phyloP scores from a whole-genome alignment of 2,329 filamentous ascomycete species.

The Plenodomus lindquistii region DNA sequence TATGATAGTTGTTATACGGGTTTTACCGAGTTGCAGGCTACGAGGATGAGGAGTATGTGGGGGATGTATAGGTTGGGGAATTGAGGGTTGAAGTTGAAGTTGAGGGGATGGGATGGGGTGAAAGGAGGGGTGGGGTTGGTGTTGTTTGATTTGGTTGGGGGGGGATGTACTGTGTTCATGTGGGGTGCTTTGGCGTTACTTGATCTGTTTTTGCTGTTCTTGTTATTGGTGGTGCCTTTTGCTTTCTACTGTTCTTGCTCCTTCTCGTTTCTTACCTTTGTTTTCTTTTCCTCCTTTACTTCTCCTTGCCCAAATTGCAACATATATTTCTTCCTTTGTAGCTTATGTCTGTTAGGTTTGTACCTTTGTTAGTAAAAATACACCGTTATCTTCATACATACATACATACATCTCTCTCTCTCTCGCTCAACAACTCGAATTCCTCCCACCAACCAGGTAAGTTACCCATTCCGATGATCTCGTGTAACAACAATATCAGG shows the following conservation, averaged over 20 bases:
- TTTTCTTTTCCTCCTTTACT: neutral
- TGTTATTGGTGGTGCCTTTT: neutral
- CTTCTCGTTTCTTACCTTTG: neutral
- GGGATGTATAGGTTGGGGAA: constrained; percentile 46
- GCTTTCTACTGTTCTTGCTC: neutral
- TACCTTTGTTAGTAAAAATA: too few relatives aligned
- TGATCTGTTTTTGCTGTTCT: neutral
- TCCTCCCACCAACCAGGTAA: too few relatives aligned
- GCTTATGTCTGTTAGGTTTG: neutral
- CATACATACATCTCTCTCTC: too few relatives aligned
- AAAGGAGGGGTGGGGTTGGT: neutral
- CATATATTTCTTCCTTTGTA: neutral
- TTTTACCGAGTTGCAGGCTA: constrained; percentile 56
- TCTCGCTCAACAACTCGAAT: too few relatives aligned
- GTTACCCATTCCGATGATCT: too few relatives aligned
- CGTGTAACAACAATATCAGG: too few relatives aligned
- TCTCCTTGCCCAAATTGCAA: neutral
- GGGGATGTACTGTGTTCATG: neutral
- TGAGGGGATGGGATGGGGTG: neutral
- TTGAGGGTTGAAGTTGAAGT: too few relatives aligned
- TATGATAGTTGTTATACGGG: constrained; percentile 59
- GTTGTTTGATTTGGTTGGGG: neutral
- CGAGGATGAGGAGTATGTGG: constrained; percentile 59
- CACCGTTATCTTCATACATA: too few relatives aligned
- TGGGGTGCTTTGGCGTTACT: neutral